Conservation (phyloP, 495 filamentous ascomycete species). For the Lasiosphaeria ovina region DNA sequence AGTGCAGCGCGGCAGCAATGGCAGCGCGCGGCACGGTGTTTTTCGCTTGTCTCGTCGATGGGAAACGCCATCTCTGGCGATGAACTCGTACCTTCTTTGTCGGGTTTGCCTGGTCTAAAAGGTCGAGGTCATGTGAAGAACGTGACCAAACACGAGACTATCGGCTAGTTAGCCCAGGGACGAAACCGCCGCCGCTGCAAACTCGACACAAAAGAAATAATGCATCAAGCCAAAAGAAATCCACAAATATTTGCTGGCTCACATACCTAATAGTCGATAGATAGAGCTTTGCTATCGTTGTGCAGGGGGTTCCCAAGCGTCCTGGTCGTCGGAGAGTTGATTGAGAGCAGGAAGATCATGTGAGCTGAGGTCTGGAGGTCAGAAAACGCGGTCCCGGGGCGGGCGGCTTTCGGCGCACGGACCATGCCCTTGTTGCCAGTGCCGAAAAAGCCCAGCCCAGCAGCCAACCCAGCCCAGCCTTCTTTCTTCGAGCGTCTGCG, state of each 20-base stretch:
- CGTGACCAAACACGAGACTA: slow-evolving; percentile 40
- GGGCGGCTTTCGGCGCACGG: slow-evolving; percentile 21
- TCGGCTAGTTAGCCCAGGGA: slow-evolving; percentile 23
- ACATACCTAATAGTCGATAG: slow-evolving; percentile 24
- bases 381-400: slow-evolving; percentile 18
- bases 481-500: background rate
- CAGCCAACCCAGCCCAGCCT: slow-evolving; percentile 5
- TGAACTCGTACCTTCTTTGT: slow-evolving; percentile 25
- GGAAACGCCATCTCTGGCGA: slow-evolving; percentile 7
- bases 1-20: background rate
- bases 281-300: slow-evolving; percentile 8
- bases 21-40: background rate
- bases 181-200: background rate
- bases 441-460: background rate
- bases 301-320: slow-evolving; percentile 8
- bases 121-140: slow-evolving; percentile 42
- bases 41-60: background rate
- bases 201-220: slow-evolving; percentile 13
- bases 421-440: slow-evolving; percentile 17
- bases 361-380: slow-evolving; percentile 29
- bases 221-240: slow-evolving; percentile 5
- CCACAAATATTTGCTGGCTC: background rate
- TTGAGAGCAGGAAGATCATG: slow-evolving; percentile 32
- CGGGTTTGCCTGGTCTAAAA: slow-evolving; percentile 24
- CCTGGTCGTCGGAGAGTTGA: slow-evolving; percentile 25